Evolutionary conservation across 1,284 basidiomycete species (phyloP), one percentile per base, ranked within the genome.

Genomic region (Athelia psychrophila): DNA sequence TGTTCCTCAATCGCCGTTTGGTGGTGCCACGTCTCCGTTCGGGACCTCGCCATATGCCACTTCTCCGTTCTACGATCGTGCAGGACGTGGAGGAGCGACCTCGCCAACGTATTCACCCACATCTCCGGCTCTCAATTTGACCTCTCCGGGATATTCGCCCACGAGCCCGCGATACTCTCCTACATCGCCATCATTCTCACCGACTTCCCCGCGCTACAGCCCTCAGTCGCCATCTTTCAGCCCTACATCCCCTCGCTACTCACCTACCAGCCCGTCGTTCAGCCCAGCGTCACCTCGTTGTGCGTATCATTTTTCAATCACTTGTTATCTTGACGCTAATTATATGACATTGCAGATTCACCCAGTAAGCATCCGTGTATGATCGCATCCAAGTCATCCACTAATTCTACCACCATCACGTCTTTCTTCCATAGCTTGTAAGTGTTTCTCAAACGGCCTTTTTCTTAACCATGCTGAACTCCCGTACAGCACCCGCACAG

Each of bases 81-180:
- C n/a, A 6, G 73, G 68, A 53, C 75, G 78, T 48, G 73, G 74
- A 51, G 80, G 82, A 10, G 79, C 86, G 2, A 91, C 90, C 1
- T 92, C 89, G 0, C 91, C 91, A 1, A 91, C 89, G 0, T 94
- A 93, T 67, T 92, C 90, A 6, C 93, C 93, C 0, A 93, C 91
- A 8, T 89, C 87, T 5, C 90, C 90, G 12, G 81, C 81, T 8
- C 82, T 92, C 55, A 88, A 88, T 57, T 76, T 88, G 30, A 91
- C 91, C 2, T 90, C 88, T 12, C 91, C 90, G 3, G 84, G 84
- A 16, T 94, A 93, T 65, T 95, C 93, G 2, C 93, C 93, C 0
- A 92, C 93, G 2, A 93, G 91, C 58, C 93, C 93, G 24, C 78
- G 84, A 22, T 94, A 93, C 68, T 91, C 89, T 2, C 91, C 91